These are phyloP conservation scores for Zoysia pacifica DNA, from an alignment of 176 grass and related monocot species.

Conservation along the genomic window DNA sequence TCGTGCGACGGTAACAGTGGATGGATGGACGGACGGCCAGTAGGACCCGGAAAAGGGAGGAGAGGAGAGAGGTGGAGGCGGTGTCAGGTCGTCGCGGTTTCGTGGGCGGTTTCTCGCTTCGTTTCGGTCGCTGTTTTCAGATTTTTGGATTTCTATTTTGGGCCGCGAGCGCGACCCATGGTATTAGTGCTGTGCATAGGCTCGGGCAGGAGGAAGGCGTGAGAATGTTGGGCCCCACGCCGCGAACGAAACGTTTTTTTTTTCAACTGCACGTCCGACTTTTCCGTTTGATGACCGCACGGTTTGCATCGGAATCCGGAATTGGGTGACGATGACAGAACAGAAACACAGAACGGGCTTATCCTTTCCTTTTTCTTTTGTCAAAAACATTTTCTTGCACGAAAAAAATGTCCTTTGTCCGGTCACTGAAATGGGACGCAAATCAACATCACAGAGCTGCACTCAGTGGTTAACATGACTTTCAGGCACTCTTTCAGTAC, in stretches of 20 bases:
- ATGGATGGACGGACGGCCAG: conserved; percentile 20
- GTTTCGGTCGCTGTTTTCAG: not conserved
- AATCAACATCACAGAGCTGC: not conserved
- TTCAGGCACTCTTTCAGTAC: not conserved
- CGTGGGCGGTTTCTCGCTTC: conserved; percentile 20
- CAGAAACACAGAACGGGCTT: not conserved
- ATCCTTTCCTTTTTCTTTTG: not conserved
- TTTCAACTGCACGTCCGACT: not conserved
- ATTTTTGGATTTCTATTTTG: conserved; percentile 32
- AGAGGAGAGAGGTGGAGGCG: not conserved
- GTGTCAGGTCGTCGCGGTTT: conserved; percentile 37
- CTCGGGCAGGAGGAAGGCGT: conserved; percentile 1
- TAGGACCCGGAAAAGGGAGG: conserved; percentile 8
- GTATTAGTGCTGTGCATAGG: not conserved
- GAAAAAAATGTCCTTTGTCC: not conserved
- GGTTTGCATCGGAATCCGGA: not conserved
- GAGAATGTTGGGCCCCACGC: conserved; percentile 33
- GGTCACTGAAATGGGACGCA: not conserved
- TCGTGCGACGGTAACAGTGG: not conserved
- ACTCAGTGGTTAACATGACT: not conserved
- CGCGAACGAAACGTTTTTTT: not conserved
- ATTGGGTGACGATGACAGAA: not conserved
- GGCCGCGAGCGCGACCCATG: not conserved
- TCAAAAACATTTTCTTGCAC: not conserved
- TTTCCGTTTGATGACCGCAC: not conserved